phyloP scores from a whole-genome alignment of 73 alveolate genomes.

The Symbiodinium pilosum region DNA sequence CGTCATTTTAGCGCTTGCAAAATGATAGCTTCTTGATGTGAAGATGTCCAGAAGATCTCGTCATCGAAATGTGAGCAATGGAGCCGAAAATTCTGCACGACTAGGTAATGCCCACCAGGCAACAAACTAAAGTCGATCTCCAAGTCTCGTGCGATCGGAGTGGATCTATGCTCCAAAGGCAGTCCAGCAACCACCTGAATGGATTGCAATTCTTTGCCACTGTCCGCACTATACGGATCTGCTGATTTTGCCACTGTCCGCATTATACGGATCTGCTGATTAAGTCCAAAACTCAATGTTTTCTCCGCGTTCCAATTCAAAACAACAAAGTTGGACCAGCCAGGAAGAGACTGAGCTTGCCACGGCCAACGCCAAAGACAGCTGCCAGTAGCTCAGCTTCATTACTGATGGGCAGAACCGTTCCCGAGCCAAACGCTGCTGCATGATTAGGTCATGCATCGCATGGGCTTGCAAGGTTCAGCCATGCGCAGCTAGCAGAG shows the following conservation, averaged over 20 bases:
- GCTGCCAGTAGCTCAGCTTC: not conserved
- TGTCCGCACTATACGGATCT: too few species aligned
- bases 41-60: too few species aligned
- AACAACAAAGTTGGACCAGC: not conserved
- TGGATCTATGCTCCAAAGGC: not conserved
- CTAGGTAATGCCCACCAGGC: not conserved
- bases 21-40: too few species aligned
- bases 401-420: not conserved
- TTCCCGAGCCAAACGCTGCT: not conserved
- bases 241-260: not conserved
- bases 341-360: not conserved
- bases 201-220: not conserved
- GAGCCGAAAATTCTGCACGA: not conserved
- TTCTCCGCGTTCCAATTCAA: not conserved
- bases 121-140: not conserved
- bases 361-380: constrained; percentile 1
- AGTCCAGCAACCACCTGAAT: constrained; percentile 38
- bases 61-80: not conserved
- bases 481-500: too few species aligned
- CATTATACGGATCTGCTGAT: not conserved
- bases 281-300: not conserved
- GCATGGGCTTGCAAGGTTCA: too few species aligned
- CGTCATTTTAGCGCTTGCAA: too few species aligned
- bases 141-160: not conserved
- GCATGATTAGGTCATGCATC: not conserved